These are phyloP conservation scores for Pulveroboletus ravenelii DNA, from an alignment of 768 basidiomycete genomes.

Conservation along the genomic window DNA sequence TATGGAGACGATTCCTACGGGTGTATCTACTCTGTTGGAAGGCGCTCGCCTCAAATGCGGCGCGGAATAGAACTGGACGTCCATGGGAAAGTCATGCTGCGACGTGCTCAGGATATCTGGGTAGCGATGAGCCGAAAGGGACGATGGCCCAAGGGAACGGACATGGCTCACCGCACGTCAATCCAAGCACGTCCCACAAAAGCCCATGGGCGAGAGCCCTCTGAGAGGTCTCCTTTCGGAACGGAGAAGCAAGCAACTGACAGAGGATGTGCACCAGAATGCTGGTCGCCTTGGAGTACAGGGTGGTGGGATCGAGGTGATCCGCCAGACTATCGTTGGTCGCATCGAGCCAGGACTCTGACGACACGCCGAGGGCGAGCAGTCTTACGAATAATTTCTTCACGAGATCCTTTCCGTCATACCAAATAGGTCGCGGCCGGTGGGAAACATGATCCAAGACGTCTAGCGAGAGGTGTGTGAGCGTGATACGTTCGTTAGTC, in stretches of 20 bases:
- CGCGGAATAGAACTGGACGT: conserved; percentile 38
- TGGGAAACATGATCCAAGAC: conserved; percentile 49
- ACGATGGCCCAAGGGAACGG: neutral
- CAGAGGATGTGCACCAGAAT: conserved; percentile 45
- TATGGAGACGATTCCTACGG: conserved; percentile 24
- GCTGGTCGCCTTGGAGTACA: conserved; percentile 45
- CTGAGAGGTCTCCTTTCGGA: conserved; percentile 15
- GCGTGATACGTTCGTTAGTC: conserved; percentile 52
- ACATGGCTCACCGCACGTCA: conserved; percentile 6
- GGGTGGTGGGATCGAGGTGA: conserved; percentile 40
- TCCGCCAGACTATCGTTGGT: conserved; percentile 36
- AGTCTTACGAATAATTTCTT: conserved; percentile 48
- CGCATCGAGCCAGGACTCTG: conserved; percentile 59
- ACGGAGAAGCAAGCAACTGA: conserved; percentile 22
- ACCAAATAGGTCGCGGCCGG: conserved; percentile 49
- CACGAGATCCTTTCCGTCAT: conserved; percentile 40
- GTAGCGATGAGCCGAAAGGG: conserved; percentile 6
- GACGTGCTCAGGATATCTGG: conserved; percentile 34
- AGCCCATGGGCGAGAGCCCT: conserved; percentile 18
- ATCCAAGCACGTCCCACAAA: conserved; percentile 19
- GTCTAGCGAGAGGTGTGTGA: conserved; percentile 52
- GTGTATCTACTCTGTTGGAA: conserved; percentile 29
- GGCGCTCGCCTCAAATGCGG: conserved; percentile 33
- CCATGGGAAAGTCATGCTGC: conserved; percentile 35
- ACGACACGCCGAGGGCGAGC: conserved; percentile 47